Base-by-base conservation (phyloP, 768 basidiomycete genomes). In the Peribolospora kevripleyi region DNA sequence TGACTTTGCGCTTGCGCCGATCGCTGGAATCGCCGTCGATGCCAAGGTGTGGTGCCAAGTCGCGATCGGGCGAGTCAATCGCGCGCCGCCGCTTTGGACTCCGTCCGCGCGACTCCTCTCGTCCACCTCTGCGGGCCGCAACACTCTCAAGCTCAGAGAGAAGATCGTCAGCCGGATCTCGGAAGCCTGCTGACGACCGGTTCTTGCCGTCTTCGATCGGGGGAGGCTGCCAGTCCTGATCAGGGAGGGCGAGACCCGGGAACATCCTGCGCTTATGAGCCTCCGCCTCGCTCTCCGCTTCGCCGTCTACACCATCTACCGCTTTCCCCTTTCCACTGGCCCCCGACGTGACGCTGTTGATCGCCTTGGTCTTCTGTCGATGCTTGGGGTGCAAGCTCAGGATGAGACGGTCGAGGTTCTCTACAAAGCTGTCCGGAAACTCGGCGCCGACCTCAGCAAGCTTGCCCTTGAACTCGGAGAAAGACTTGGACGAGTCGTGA, bases 301-400 rank as follows among this genome's bases (percentile, higher is more conserved):
- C 61, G 37, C 64, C 61, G 11, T 52, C 7, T 14, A 47, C 53
- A 4, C 55, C 56, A 54, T 66, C 65, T 48, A 55, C 59, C 6
- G 50, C 46, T 49, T 69, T 66, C 42, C 62, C 64, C 11, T 63
- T 66, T 10, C 54, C 14, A 9, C 43, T 45, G 7, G 61, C 55
- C 42, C 38, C 45, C 7, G 42, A 39, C 11, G 14, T 9, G 7
- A 38, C 11, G n/a, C 51, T 13, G 72, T 71, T 36, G 67, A 61
- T 42, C 39, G 72, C 70, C 47, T 69, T 72, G 42, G 70, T 68
- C 65, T 75, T 76, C 67, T 84, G 84, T 73, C 85, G 93, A 72
- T 95, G 82, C 63, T 87, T 93, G 1, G 91, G 93, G 62, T 98
- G 91, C 74, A 95, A 77, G 55, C 76, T 84, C 54, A 93, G 76